These are phyloP conservation scores for Rutidosis leptorrhynchoides DNA, from an alignment of 129 eudicot genomes.

Conservation along the genomic window DNA sequence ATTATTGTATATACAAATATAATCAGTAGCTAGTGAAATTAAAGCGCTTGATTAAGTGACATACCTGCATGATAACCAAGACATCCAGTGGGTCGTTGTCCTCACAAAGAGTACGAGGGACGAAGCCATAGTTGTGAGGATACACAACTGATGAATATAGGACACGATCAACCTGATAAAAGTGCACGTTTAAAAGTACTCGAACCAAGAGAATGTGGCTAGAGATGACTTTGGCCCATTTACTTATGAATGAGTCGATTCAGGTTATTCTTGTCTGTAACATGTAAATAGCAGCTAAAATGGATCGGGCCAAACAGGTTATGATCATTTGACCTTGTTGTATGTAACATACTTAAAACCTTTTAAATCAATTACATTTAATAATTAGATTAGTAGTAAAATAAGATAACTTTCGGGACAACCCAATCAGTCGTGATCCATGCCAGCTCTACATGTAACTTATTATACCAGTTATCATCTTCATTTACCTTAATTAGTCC, in stretches of 20 bases:
- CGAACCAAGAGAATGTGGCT: constrained; percentile 7
- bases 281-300: background rate
- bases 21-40: constrained; percentile 2
- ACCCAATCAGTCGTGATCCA: background rate
- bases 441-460: background rate
- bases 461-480: constrained; percentile 4
- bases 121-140: constrained; percentile 95
- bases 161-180: constrained; percentile 82
- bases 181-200: constrained; percentile 4
- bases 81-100: constrained; percentile 97
- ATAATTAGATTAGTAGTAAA: background rate
- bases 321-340: too few relatives aligned
- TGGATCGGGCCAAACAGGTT: background rate
- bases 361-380: too few relatives aligned
- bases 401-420: background rate
- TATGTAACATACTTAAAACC: too few relatives aligned
- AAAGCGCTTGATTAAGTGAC: background rate
- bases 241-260: background rate
- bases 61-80: constrained; percentile 93
- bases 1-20: background rate
- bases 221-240: background rate
- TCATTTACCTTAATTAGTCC: constrained; percentile 81
- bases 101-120: constrained; percentile 95
- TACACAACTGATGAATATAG: constrained; percentile 95
- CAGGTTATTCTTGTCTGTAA: background rate